Evolutionary conservation across 2,329 filamentous ascomycete genomes (phyloP).

Genomic region (Mycosphaerella sp.): DNA sequence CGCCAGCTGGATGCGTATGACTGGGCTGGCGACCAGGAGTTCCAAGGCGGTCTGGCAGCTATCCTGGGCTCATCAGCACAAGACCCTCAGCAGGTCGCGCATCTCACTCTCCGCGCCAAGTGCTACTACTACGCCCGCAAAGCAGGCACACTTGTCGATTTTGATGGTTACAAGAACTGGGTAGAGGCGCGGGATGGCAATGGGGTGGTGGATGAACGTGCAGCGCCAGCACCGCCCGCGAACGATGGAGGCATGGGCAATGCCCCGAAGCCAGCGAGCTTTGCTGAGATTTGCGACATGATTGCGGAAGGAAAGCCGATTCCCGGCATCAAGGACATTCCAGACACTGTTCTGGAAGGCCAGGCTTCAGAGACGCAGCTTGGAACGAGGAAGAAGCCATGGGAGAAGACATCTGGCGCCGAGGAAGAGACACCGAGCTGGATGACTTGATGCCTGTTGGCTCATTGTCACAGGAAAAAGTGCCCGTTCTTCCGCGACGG

Average conservation of each 20-base stretch:
- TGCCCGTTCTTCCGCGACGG: neutral
- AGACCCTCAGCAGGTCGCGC: constrained; percentile 48
- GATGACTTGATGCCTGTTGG: constrained; percentile 21
- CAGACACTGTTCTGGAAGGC: constrained; percentile 67
- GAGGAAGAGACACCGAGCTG: constrained; percentile 25
- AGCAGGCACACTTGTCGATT: constrained; percentile 52
- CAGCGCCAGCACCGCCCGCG: neutral
- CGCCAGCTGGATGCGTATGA: constrained; percentile 59
- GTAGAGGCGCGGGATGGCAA: constrained; percentile 33
- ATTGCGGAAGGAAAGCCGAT: constrained; percentile 77
- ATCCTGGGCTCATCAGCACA: constrained; percentile 56
- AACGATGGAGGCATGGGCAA: constrained; percentile 34
- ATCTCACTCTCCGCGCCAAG: constrained; percentile 60
- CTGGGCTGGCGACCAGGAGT: constrained; percentile 62
- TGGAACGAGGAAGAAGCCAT: constrained; percentile 61
- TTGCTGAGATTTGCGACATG: constrained; percentile 78
- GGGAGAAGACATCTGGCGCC: constrained; percentile 58
- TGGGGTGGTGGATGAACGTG: neutral
- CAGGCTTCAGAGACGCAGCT: constrained; percentile 55
- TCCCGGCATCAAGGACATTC: constrained; percentile 81
- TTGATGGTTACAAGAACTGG: constrained; percentile 63
- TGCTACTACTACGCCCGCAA: constrained; percentile 58
- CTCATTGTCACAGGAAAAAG: neutral
- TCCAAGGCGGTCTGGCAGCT: constrained; percentile 60
- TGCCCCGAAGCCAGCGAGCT: constrained; percentile 72